A percentile compares a stretch with the other conserved stretches of the same genome.
Evolutionary conservation across 1,139 yeast genomes (phyloP).

Genomic region (Lipomyces yarrowii): DNA sequence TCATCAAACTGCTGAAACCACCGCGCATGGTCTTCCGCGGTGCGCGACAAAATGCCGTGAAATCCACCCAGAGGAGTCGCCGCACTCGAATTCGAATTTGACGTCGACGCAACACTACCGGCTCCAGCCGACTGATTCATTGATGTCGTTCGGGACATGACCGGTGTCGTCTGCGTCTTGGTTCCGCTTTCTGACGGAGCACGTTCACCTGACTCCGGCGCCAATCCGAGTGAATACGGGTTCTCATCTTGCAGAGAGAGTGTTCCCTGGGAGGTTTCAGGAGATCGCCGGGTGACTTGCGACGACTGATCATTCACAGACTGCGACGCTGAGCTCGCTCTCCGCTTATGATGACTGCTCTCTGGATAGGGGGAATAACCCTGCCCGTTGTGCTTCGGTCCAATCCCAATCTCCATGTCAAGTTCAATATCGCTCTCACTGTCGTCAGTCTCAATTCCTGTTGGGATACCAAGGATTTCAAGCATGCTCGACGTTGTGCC

Average conservation of each 20-base stretch:
- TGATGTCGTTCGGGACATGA: conserved; percentile 30
- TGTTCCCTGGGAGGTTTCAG: neutral
- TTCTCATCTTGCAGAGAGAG: neutral
- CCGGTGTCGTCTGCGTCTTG: conserved; percentile 25
- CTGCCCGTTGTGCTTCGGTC: neutral
- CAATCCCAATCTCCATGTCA: neutral
- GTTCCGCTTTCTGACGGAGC: neutral
- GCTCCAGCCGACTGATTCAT: conserved; percentile 18
- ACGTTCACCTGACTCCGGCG: conserved; percentile 10
- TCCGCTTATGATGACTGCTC: neutral
- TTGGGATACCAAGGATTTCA: conserved; percentile 87
- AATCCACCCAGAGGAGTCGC: conserved; percentile 30
- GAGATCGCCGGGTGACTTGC: neutral
- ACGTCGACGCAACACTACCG: conserved; percentile 28
- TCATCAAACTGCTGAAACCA: conserved; percentile 96
- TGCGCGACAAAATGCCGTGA: conserved; percentile 47
- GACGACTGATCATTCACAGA: neutral
- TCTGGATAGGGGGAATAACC: neutral
- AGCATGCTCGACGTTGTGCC: conserved; percentile 99
- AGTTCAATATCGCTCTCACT: conserved; percentile 47
- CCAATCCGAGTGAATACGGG: neutral
- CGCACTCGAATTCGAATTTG: conserved; percentile 9
- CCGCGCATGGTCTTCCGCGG: conserved; percentile 76
- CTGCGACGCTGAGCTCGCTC: neutral
- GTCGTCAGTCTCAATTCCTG: conserved; percentile 85